Base-by-base conservation (phyloP, 768 basidiomycete species). In the Serpula lacrymans region DNA sequence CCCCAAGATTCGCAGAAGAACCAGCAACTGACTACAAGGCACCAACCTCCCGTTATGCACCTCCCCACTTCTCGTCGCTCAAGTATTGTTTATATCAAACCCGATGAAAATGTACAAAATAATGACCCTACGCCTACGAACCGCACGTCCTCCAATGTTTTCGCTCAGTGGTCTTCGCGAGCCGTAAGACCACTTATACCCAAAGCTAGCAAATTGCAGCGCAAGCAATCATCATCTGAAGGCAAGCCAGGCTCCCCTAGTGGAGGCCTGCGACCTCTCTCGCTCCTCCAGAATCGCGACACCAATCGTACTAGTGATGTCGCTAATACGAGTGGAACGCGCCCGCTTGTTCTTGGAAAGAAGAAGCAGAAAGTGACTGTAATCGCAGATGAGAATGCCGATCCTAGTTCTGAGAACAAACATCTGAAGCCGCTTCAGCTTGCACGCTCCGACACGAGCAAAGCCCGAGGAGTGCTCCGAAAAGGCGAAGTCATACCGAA, bases 41-140 rank as follows among this genome's bases (percentile, higher is more conserved):
- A 46, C 39, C 43, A 57, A 46, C 45, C 51, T 35, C 37, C 33
- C 39, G 29, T 53, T 42, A 39, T 46, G 47, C 58, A 47, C 39
- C 48, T 34, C 48, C 52, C 52, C 17, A 49, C 42, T 10, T 37
- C 40, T 39, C 70, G 71, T 50, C 76, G 75, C 52, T 78, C 82
- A 40, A 80, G 77, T 51, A 78, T 84, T 60, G 64, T 74, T 43
- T 82, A 84, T 62, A 76, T 81, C 53, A 78, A 72, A 64, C 18
- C 43, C 37, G 74, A 77, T 47, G 68, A 77, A 54, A 53, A 65
- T 45, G 34, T 48, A 13, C 37, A 32, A 4, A 31, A 33, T 6
- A 41, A 50, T 23, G 30, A 26, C 9, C 34, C 24, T 14, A 12
- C 25, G 33, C 14, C 34, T 7, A 36, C 20, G 22, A 40, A 55